A percentile compares a stretch with the other conserved stretches of the same genome.
Conservation (phyloP, 2,329 filamentous ascomycete species). For the Aspergillus alliaceus region DNA sequence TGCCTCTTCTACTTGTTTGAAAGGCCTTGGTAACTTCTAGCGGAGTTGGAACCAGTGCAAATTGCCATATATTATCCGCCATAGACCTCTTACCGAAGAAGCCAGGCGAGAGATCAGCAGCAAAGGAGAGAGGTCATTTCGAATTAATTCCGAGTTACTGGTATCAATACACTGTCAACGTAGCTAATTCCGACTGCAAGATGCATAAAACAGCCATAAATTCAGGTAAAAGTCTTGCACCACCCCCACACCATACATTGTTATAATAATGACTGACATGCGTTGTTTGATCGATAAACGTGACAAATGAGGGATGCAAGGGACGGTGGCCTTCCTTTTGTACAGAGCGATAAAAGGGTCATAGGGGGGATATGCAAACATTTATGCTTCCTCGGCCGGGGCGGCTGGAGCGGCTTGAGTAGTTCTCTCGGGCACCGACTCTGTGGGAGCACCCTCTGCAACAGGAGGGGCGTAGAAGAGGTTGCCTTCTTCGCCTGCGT, state of each 20-base stretch:
- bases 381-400: slow-evolving; percentile 19
- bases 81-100: not conserved
- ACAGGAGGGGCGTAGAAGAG: slow-evolving; percentile 43
- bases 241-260: slow-evolving; percentile 14
- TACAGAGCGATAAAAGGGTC: slow-evolving; percentile 11
- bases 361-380: not conserved
- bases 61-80: not conserved
- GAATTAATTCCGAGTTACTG: not conserved
- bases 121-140: not conserved
- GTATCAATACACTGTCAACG: slow-evolving; percentile 8
- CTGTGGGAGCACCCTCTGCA: slow-evolving; percentile 17
- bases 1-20: not conserved
- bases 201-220: slow-evolving; percentile 10
- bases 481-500: slow-evolving; percentile 81
- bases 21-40: not conserved
- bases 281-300: not conserved
- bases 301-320: not conserved
- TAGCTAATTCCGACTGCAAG: slow-evolving; percentile 10
- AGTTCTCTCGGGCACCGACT: slow-evolving; percentile 15
- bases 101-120: not conserved
- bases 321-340: slow-evolving; percentile 12
- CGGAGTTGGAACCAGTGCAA: not conserved
- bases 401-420: slow-evolving; percentile 10
- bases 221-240: slow-evolving; percentile 11
- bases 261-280: not conserved